phyloP scores from a whole-genome alignment of 371 early-diverging fungal species.

The Mortierella sp. region DNA sequence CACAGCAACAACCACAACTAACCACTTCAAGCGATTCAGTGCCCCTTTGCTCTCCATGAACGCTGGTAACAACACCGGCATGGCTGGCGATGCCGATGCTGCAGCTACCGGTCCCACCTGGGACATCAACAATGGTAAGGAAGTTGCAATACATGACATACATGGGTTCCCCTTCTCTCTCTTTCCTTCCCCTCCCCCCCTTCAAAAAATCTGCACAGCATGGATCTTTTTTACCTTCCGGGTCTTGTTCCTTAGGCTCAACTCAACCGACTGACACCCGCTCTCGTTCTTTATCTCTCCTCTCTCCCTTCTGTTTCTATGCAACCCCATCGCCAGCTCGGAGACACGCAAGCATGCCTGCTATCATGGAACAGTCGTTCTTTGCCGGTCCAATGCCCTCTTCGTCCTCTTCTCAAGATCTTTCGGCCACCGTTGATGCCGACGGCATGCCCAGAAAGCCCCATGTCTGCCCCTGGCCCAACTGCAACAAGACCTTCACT shows the following conservation, averaged over 20 bases:
- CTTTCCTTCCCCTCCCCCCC: neutral
- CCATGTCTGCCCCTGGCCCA: slow-evolving; percentile 50
- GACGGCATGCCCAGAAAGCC: slow-evolving; percentile 29
- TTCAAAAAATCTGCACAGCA: slow-evolving; percentile 12
- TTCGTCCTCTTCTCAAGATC: neutral
- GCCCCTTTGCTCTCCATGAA: slow-evolving; percentile 7
- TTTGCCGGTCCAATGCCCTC: neutral
- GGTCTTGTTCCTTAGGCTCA: slow-evolving; percentile 4
- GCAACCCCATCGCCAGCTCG: neutral
- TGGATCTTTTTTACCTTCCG: neutral
- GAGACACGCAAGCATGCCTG: slow-evolving; percentile 6
- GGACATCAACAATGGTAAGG: slow-evolving; percentile 7
- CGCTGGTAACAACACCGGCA: neutral
- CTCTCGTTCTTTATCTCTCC: slow-evolving; percentile 1
- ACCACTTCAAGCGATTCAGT: slow-evolving; percentile 11
- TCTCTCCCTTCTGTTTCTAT: neutral
- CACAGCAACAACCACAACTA: slow-evolving; percentile 1
- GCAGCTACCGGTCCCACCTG: slow-evolving; percentile 4
- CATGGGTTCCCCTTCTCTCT: neutral
- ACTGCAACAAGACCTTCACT: slow-evolving; percentile 53
- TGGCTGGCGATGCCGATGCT: slow-evolving; percentile 2
- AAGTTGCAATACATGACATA: neutral
- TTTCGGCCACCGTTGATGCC: slow-evolving; percentile 3
- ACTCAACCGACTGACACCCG: neutral
- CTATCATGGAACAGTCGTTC: slow-evolving; percentile 6